Evolutionary conservation across 2,329 filamentous ascomycete species (phyloP).

Genomic region (Albophoma yamanashiensis): DNA sequence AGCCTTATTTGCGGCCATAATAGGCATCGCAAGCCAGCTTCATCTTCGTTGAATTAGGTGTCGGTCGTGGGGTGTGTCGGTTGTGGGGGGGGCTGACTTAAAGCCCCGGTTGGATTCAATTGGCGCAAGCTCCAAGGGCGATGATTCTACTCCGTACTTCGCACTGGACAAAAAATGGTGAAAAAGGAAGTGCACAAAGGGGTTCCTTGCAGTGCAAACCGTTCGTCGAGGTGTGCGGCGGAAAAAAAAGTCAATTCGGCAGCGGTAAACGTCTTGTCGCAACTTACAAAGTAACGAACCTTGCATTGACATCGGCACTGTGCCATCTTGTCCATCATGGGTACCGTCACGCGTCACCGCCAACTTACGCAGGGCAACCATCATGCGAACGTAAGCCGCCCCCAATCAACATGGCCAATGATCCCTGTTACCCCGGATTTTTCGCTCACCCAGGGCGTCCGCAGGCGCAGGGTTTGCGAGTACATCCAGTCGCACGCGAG

Average conservation of each 20-base stretch:
- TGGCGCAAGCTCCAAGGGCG: neutral
- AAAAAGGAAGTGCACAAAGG: neutral
- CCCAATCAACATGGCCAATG: neutral
- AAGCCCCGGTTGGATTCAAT: neutral
- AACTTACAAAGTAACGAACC: too few relatives aligned
- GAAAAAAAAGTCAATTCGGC: neutral
- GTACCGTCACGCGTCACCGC: neutral
- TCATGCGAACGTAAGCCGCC: neutral
- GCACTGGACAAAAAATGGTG: neutral
- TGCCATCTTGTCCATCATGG: neutral
- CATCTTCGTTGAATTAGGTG: too few relatives aligned
- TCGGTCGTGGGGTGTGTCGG: too few relatives aligned
- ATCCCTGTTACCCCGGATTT: conserved; percentile 1
- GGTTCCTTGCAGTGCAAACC: neutral
- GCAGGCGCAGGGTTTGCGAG: neutral
- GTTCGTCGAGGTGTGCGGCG: neutral
- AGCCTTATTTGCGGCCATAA: too few relatives aligned
- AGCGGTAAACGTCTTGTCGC: too few relatives aligned
- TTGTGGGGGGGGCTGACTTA: too few relatives aligned
- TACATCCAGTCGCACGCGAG: neutral
- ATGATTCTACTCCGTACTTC: neutral
- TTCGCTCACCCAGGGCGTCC: neutral
- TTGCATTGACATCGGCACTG: neutral
- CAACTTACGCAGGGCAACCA: neutral
- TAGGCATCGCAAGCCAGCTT: too few relatives aligned